phyloP scores from a whole-genome alignment of 768 basidiomycete species.

The Hericium erinaceus region DNA sequence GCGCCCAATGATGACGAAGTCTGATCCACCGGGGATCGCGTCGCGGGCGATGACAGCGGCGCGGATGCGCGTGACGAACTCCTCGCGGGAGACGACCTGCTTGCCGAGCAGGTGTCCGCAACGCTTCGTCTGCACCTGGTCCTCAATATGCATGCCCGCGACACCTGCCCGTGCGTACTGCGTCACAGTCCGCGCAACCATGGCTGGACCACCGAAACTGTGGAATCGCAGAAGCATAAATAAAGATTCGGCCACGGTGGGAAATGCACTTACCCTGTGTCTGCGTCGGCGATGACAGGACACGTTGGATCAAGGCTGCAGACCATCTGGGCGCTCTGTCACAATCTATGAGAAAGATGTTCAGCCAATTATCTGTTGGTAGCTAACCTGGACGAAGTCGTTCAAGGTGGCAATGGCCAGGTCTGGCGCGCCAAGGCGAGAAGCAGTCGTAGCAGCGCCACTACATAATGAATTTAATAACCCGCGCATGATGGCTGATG shows the following conservation, averaged over 20 bases:
- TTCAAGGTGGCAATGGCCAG: constrained; percentile 71
- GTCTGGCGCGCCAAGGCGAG: constrained; percentile 70
- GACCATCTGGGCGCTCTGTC: constrained; percentile 59
- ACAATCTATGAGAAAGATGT: neutral
- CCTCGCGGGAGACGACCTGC: constrained; percentile 73
- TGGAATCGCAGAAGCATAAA: neutral
- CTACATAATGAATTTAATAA: constrained; percentile 20
- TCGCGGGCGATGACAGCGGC: constrained; percentile 74
- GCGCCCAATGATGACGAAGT: constrained; percentile 71
- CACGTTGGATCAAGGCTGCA: constrained; percentile 52
- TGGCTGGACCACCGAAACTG: constrained; percentile 64
- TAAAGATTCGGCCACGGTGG: neutral
- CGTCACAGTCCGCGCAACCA: constrained; percentile 67
- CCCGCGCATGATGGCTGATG: neutral
- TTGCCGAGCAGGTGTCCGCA: constrained; percentile 77
- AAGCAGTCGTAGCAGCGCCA: constrained; percentile 75
- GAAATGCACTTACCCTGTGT: constrained; percentile 47
- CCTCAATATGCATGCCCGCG: constrained; percentile 71
- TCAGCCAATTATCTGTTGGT: neutral
- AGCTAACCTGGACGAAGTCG: constrained; percentile 54
- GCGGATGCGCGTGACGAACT: constrained; percentile 64
- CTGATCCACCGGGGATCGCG: constrained; percentile 62
- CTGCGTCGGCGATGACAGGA: constrained; percentile 74
- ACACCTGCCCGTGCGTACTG: constrained; percentile 63
- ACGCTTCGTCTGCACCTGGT: constrained; percentile 76